Conservation (phyloP, 129 eudicot species). For the Escallonia rubra region DNA sequence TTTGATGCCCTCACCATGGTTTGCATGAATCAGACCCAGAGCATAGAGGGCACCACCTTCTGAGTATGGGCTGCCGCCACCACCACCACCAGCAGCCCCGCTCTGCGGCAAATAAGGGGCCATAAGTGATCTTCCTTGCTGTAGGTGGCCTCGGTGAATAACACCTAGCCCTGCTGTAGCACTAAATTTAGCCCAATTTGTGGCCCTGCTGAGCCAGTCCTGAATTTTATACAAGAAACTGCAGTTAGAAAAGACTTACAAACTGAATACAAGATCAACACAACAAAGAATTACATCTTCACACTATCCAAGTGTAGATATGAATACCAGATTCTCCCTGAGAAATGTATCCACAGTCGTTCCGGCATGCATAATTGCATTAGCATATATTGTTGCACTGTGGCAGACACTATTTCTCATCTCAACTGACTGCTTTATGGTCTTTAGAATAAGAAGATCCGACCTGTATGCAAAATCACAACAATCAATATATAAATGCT, state of each 20-base stretch:
- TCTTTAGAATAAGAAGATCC: constrained; percentile 91
- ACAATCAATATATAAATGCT: neutral
- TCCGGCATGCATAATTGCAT: constrained; percentile 99
- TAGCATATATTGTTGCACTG: constrained; percentile 95
- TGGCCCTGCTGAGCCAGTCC: constrained; percentile 99
- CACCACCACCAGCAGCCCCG: constrained; percentile 87
- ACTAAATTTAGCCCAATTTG: constrained; percentile 98
- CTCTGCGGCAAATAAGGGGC: constrained; percentile 97
- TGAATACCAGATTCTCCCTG: constrained; percentile 86
- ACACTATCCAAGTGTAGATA: neutral
- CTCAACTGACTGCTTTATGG: constrained; percentile 93
- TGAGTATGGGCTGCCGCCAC: constrained; percentile 95
- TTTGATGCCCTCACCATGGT: constrained; percentile 98
- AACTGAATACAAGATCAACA: neutral
- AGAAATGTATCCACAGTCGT: constrained; percentile 94
- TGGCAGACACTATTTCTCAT: constrained; percentile 99
- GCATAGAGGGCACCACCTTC: constrained; percentile 99
- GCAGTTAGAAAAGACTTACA: neutral
- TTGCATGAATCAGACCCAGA: constrained; percentile 91
- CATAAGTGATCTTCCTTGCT: constrained; percentile 97
- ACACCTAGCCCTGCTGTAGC: constrained; percentile 98
- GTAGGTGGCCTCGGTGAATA: constrained; percentile 86
- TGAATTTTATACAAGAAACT: constrained; percentile 19
- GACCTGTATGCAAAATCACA: constrained; percentile 44
- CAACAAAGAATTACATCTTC: neutral